A percentile compares a stretch with the other conserved stretches of the same genome.
These are phyloP conservation scores for Magnusiomyces ingens DNA, from an alignment of 1,139 yeast species.

Conservation along the genomic window DNA sequence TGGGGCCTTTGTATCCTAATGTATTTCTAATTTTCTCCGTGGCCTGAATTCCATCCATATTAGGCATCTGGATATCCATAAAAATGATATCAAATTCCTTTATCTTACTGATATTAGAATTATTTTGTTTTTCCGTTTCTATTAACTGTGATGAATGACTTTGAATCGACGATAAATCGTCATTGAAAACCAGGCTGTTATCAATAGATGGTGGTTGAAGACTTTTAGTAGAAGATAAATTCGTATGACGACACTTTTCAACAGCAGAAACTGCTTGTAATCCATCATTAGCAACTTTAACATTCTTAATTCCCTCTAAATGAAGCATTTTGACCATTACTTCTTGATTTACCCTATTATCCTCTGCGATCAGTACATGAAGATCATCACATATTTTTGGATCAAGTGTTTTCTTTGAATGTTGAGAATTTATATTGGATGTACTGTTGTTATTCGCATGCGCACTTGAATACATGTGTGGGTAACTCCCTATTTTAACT, in stretches of 20 bases:
- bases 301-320: conserved; percentile 68
- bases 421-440: too few relatives aligned
- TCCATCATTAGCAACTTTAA: conserved; percentile 85
- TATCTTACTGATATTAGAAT: neutral
- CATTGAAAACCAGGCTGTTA: neutral
- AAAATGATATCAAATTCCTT: conserved; percentile 61
- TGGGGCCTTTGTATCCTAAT: conserved; percentile 56
- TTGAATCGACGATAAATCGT: neutral
- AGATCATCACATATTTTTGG: conserved; percentile 38
- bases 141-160: conserved; percentile 37
- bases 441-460: neutral
- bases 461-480: neutral
- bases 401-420: conserved; percentile 1
- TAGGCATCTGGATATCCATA: conserved; percentile 98
- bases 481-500: too few relatives aligned
- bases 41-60: conserved; percentile 80
- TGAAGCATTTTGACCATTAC: conserved; percentile 84
- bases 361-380: conserved; percentile 84
- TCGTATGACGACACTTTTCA: neutral
- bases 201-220: neutral
- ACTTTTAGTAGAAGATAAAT: neutral
- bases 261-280: conserved; percentile 73
- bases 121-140: neutral
- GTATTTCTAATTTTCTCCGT: conserved; percentile 63
- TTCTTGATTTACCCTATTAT: conserved; percentile 88